Percentiles rank a stretch among this genome's conserved stretches.
phyloP scores from a whole-genome alignment of 2,329 filamentous ascomycete genomes.

The Xenosphaeropsis pyriputrescens region DNA sequence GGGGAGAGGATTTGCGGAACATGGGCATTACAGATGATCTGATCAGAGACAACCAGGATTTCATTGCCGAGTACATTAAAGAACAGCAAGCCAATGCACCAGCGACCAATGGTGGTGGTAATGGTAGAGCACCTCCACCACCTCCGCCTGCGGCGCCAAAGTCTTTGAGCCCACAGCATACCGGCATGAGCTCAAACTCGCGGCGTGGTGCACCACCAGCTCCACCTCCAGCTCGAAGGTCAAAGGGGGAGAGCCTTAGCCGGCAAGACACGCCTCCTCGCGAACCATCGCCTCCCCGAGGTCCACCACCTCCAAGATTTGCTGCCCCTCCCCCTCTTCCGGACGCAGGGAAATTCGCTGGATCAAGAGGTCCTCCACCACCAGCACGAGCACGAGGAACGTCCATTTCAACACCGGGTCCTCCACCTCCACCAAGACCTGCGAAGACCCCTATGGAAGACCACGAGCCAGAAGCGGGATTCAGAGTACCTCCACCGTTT shows the following conservation, averaged over 20 bases:
- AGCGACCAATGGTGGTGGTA: slow-evolving; percentile 24
- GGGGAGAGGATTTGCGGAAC: slow-evolving; percentile 45
- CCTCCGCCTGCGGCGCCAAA: slow-evolving; percentile 35
- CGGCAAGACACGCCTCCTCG: slow-evolving; percentile 45
- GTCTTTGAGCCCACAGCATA: slow-evolving; percentile 16
- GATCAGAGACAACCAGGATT: slow-evolving; percentile 53
- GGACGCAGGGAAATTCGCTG: slow-evolving; percentile 78
- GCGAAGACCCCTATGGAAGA: slow-evolving; percentile 51
- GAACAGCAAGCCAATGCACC: slow-evolving; percentile 31
- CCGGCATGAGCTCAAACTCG: slow-evolving; percentile 9
- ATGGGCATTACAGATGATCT: slow-evolving; percentile 53
- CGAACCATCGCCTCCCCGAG: slow-evolving; percentile 51
- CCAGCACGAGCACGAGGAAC: slow-evolving; percentile 27
- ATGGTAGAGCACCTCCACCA: slow-evolving; percentile 43
- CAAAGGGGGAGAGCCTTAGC: slow-evolving; percentile 29
- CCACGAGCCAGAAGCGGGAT: slow-evolving; percentile 33
- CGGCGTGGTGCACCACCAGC: slow-evolving; percentile 29
- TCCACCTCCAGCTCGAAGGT: slow-evolving; percentile 46
- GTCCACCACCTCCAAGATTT: slow-evolving; percentile 53
- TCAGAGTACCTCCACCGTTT: slow-evolving; percentile 72
- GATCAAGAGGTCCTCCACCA: slow-evolving; percentile 29
- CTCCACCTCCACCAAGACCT: slow-evolving; percentile 53
- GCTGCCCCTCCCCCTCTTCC: slow-evolving; percentile 75
- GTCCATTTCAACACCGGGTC: slow-evolving; percentile 38
- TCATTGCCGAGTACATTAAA: slow-evolving; percentile 49